Percentiles rank a stretch among this genome's conserved stretches.
Conservation (phyloP, 148 eudicot species). For the Amaranthus palmeri region DNA sequence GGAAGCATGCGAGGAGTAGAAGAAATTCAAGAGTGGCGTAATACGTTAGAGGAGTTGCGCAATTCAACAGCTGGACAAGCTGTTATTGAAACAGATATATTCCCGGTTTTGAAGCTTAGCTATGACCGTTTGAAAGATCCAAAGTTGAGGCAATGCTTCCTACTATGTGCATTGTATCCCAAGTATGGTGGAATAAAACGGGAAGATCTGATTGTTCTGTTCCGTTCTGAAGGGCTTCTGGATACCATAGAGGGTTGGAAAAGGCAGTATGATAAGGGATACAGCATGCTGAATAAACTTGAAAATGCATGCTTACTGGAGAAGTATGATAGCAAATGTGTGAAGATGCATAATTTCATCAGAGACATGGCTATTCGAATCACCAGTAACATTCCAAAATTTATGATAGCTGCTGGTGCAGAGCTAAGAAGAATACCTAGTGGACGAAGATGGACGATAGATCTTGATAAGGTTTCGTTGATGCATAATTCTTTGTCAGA, state of each 20-base stretch:
- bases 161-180: conserved; percentile 22
- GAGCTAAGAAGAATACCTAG: conserved; percentile 26
- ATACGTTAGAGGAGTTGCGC: conserved; percentile 18
- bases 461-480: conserved; percentile 22
- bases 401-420: conserved; percentile 24
- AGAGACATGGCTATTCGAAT: conserved; percentile 28
- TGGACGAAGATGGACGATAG: conserved; percentile 18
- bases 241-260: conserved; percentile 19
- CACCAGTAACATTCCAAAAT: conserved; percentile 18
- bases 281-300: conserved; percentile 27
- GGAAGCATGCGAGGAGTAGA: conserved; percentile 33
- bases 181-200: conserved; percentile 17
- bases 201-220: conserved; percentile 26
- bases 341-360: conserved; percentile 27
- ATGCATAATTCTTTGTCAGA: conserved; percentile 28
- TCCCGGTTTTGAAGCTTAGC: conserved; percentile 26
- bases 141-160: conserved; percentile 20
- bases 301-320: conserved; percentile 26
- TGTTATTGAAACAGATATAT: conserved; percentile 20
- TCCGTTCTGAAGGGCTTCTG: conserved; percentile 24
- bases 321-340: conserved; percentile 1
- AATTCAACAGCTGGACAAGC: conserved; percentile 15
- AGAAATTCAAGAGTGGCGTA: conserved; percentile 25
- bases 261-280: conserved; percentile 23
- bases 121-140: conserved; percentile 28